phyloP scores from a whole-genome alignment of 305 asterid genomes.

The Ajuga reptans region DNA sequence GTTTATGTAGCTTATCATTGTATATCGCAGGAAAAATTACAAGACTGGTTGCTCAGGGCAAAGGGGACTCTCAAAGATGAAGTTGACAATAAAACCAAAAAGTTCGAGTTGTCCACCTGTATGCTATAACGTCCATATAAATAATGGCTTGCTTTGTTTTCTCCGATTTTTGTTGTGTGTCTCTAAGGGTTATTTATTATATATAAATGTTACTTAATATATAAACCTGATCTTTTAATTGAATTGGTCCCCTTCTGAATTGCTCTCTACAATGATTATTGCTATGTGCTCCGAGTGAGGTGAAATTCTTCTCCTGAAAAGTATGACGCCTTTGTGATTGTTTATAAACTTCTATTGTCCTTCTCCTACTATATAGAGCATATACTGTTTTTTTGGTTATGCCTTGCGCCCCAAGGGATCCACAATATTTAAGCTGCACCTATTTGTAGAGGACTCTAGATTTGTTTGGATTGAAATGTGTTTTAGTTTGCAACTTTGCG shows the following conservation, averaged over 20 bases:
- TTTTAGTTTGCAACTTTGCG: not conserved
- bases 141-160: constrained; percentile 1
- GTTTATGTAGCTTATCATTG: constrained; percentile 5
- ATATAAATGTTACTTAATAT: not conserved
- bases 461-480: not conserved
- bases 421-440: not conserved
- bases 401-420: not conserved
- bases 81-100: constrained; percentile 33
- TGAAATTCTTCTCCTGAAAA: not conserved
- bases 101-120: constrained; percentile 56
- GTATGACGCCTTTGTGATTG: not conserved
- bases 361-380: not conserved
- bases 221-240: not conserved
- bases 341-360: not conserved
- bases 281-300: not conserved
- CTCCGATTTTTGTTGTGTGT: constrained; percentile 2
- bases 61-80: constrained; percentile 61
- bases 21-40: constrained; percentile 69
- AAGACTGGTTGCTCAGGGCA: constrained; percentile 63
- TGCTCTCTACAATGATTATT: not conserved
- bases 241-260: not conserved
- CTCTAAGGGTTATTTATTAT: not conserved
- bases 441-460: not conserved
- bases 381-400: not conserved
- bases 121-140: constrained; percentile 29